Evolutionary conservation across 441 rosid genomes (phyloP).

Genomic region (Pelargonium myrrhifolium): DNA sequence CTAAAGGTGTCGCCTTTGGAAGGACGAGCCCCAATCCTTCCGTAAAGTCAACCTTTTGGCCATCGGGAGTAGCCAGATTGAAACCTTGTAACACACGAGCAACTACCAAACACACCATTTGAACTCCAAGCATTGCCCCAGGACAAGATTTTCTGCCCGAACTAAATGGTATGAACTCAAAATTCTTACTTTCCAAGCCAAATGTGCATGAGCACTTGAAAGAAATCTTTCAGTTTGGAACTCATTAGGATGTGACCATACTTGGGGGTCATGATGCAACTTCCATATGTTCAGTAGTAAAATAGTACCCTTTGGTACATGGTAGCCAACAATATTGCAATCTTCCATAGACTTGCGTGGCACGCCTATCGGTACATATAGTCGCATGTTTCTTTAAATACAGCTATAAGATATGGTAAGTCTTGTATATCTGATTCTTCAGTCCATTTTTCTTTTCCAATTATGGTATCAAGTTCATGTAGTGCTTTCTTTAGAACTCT

Average conservation of each 20-base stretch:
- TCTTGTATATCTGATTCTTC: neutral
- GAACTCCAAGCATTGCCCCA: slow-evolving; percentile 27
- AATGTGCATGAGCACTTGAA: slow-evolving; percentile 9
- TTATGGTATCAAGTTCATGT: slow-evolving; percentile 31
- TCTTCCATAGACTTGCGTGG: slow-evolving; percentile 20
- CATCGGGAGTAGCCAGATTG: slow-evolving; percentile 15
- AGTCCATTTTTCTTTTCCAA: neutral
- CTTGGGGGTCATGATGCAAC: slow-evolving; percentile 30
- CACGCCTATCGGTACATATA: neutral
- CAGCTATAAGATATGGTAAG: neutral
- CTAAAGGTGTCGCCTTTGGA: neutral
- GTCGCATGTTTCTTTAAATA: neutral
- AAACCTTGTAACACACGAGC: slow-evolving; percentile 41
- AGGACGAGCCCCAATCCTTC: slow-evolving; percentile 37
- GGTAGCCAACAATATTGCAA: slow-evolving; percentile 17
- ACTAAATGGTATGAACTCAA: slow-evolving; percentile 38
- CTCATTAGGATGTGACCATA: slow-evolving; percentile 27
- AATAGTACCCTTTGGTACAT: slow-evolving; percentile 22
- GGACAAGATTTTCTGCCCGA: slow-evolving; percentile 43
- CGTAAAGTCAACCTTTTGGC: slow-evolving; percentile 30
- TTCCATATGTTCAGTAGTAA: slow-evolving; percentile 28
- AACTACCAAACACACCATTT: slow-evolving; percentile 25
- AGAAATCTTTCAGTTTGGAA: slow-evolving; percentile 44
- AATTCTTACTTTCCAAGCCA: slow-evolving; percentile 29
- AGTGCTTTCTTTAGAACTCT: slow-evolving; percentile 12